Evolutionary conservation across 768 basidiomycete genomes (phyloP), one percentile per base, ranked within the genome.

Genomic region (Clitopilus hobsonii): DNA sequence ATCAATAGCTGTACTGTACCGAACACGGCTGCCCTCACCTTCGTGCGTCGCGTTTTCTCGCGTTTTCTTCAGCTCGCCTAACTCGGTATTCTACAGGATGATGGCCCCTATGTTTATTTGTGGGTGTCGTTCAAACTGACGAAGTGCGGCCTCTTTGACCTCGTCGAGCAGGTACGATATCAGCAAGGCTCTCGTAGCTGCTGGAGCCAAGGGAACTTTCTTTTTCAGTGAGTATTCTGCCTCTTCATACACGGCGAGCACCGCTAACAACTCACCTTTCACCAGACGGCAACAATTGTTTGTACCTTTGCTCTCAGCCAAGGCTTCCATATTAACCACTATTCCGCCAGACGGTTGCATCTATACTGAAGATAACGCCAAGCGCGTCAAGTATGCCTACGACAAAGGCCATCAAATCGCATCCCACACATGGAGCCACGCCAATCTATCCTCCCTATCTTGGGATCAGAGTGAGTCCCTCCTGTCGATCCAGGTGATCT

Each of bases 381-480:
- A 66, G 27, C 55, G 64, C 30, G 52, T 74, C 51, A 71, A 69
- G 53, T 70, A 74, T 54, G 74, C 69, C 1, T 73, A 69, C 57
- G 61, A 67, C n/a, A 62, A 67, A 18, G 78, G 78, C 5, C 76
- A 78, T 56, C 71, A 75, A 60, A 60, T 79, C 49, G 77, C 67
- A 5, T 77, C 77, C n/a, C 79, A 80, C 58, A 78, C 77, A 22
- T 80, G 79, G 79, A 57, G 62, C 11, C 79, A 80, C 55, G 56
- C 59, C 10, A 65, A 77, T 55, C 63, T 80, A 1, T 65, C 41
- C n/a, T 45, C 18, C 18, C 22, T 45, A 18, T 45, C 41, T 20
- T 45, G 61, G 62, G 64, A 70, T 56, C 60, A 71, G 54, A 61
- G 72, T 72, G 58, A 24, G 63, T 61, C 6, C 27, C 10, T 22